Evolutionary conservation across 495 filamentous ascomycete genomes (phyloP).

Genomic region (Neurospora sp.): DNA sequence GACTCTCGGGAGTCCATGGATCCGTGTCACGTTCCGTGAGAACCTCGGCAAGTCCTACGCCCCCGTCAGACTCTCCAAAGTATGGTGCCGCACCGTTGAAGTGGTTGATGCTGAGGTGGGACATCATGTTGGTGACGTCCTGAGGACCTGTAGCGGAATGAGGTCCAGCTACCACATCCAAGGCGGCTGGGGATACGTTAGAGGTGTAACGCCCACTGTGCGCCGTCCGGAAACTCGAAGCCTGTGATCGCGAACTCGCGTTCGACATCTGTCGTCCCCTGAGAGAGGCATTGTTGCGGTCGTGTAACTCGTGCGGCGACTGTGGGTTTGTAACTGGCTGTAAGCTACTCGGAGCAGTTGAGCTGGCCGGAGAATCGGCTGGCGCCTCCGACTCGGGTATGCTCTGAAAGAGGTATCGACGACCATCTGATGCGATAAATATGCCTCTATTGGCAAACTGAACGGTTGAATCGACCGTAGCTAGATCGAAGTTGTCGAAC

Average conservation of each 20-base stretch:
- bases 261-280: slow-evolving; percentile 16
- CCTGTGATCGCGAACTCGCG: slow-evolving; percentile 7
- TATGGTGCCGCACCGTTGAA: slow-evolving; percentile 18
- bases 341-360: not conserved
- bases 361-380: not conserved
- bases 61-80: slow-evolving; percentile 22
- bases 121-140: slow-evolving; percentile 16
- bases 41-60: slow-evolving; percentile 22
- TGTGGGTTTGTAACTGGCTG: not conserved
- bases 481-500: slow-evolving; percentile 21
- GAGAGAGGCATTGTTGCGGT: slow-evolving; percentile 2
- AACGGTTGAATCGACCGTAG: slow-evolving; percentile 19
- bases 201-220: not conserved
- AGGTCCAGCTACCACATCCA: not conserved
- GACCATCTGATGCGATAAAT: slow-evolving; percentile 19
- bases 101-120: slow-evolving; percentile 9
- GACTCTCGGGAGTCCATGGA: not conserved
- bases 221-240: not conserved
- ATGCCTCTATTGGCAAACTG: slow-evolving; percentile 22
- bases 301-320: slow-evolving; percentile 1
- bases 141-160: not conserved
- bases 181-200: not conserved
- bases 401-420: slow-evolving; percentile 21
- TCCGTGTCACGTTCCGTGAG: slow-evolving; percentile 16
- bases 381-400: slow-evolving; percentile 9